Evolutionary conservation across 495 filamentous ascomycete species (phyloP).

Genomic region (Cercophora sp.): DNA sequence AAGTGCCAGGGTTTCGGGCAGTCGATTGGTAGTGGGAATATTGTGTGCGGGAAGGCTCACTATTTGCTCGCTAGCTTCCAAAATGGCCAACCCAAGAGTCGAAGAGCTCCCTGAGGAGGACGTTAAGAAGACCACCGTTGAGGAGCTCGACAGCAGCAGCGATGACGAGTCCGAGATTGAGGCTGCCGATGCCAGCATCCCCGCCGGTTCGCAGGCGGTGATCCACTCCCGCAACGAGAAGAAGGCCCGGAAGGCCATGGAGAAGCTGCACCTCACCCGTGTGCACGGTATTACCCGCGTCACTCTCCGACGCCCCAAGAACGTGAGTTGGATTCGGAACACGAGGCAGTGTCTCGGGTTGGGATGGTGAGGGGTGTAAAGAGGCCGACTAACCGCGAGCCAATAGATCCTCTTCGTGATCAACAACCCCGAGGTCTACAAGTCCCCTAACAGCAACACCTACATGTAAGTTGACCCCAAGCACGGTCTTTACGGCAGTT

Average conservation of each 20-base stretch:
- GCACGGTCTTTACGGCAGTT: neutral
- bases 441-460: constrained; percentile 95
- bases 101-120: constrained; percentile 95
- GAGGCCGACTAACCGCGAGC: constrained; percentile 3
- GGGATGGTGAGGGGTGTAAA: neutral
- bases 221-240: constrained; percentile 99
- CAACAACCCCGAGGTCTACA: constrained; percentile 99
- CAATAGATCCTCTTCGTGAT: constrained; percentile 97
- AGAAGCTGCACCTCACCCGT: constrained; percentile 94
- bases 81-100: constrained; percentile 94
- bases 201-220: constrained; percentile 78
- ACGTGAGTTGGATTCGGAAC: constrained; percentile 58
- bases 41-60: constrained; percentile 30
- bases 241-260: constrained; percentile 98
- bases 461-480: constrained; percentile 73
- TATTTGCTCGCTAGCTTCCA: constrained; percentile 21
- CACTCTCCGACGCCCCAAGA: constrained; percentile 95
- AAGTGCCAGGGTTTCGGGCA: constrained; percentile 5
- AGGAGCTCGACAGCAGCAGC: constrained; percentile 66
- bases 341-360: neutral
- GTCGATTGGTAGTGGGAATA: constrained; percentile 8
- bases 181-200: constrained; percentile 67
- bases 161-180: constrained; percentile 71
- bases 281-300: constrained; percentile 97
- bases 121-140: constrained; percentile 73